These are phyloP conservation scores for Silene conica DNA, from an alignment of 148 eudicot species.

Conservation along the genomic window DNA sequence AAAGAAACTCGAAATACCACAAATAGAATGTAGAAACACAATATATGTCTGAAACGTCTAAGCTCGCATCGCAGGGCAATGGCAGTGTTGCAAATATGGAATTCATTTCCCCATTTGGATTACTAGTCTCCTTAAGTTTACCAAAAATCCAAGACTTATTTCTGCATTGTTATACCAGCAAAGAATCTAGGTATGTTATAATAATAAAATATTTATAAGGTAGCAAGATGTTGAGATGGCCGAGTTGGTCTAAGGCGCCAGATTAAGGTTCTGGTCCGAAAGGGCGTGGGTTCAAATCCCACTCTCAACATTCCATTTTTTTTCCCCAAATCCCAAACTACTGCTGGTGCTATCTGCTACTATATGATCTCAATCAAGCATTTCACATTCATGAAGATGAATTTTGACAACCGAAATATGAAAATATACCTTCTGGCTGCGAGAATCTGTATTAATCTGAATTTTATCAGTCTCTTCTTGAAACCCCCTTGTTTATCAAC, in stretches of 20 bases:
- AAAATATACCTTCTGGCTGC: slow-evolving; percentile 58
- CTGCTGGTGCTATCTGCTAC: no score
- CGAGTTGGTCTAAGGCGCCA: slow-evolving; percentile 99
- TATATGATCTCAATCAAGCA: no score
- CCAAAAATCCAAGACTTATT: not conserved
- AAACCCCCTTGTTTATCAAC: slow-evolving; percentile 51
- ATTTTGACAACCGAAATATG: not conserved
- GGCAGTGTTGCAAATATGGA: not conserved
- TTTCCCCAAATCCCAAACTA: no score
- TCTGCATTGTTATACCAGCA: no score
- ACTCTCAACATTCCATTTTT: not conserved
- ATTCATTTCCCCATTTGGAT: not conserved
- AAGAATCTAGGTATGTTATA: no score
- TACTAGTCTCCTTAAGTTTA: not conserved
- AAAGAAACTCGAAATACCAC: no score
- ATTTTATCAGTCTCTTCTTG: slow-evolving; percentile 60
- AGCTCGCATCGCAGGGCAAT: not conserved
- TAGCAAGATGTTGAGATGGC: slow-evolving; percentile 67
- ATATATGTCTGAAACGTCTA: not conserved
- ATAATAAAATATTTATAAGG: no score
- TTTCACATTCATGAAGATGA: no score
- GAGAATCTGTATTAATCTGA: slow-evolving; percentile 70
- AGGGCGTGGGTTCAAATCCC: slow-evolving; percentile 8
- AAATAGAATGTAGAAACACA: not conserved
- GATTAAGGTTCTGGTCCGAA: slow-evolving; percentile 99